phyloP scores from a whole-genome alignment of 768 basidiomycete species.

The Gautieria morchelliformis region DNA sequence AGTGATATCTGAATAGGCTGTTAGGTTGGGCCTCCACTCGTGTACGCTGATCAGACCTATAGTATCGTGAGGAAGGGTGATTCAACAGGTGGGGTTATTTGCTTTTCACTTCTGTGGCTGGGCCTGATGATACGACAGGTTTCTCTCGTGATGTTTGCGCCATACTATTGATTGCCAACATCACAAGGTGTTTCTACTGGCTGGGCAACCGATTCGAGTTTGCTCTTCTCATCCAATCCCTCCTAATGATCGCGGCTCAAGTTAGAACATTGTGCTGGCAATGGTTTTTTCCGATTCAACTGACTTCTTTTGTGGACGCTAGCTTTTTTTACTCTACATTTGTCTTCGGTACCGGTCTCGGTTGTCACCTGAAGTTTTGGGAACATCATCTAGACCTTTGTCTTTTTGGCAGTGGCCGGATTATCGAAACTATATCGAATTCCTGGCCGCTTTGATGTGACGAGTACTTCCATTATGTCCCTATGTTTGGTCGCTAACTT shows the following conservation, averaged over 20 bases:
- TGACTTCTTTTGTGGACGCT: conserved; percentile 12
- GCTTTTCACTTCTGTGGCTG: neutral
- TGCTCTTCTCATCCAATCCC: conserved; percentile 68
- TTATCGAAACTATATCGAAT: conserved; percentile 75
- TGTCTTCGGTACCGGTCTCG: conserved; percentile 65
- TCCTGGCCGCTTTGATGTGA: conserved; percentile 70
- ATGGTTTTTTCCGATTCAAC: conserved; percentile 11
- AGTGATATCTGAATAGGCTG: neutral
- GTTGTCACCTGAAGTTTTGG: conserved; percentile 47
- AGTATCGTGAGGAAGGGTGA: conserved; percentile 75
- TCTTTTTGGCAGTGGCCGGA: conserved; percentile 82
- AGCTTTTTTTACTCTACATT: conserved; percentile 76
- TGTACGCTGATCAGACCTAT: conserved; percentile 73
- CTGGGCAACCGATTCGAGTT: conserved; percentile 70
- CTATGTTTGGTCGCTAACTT: neutral
- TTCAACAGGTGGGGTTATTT: conserved; percentile 7
- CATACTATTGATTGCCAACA: conserved; percentile 78
- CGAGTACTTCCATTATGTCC: conserved; percentile 12
- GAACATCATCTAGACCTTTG: conserved; percentile 53
- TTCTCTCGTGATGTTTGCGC: conserved; percentile 84
- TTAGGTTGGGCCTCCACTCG: conserved; percentile 62
- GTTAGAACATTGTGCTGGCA: conserved; percentile 27
- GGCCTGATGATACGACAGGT: conserved; percentile 25
- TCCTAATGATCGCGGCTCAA: conserved; percentile 80
- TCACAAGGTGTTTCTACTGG: conserved; percentile 88